Conservation (phyloP, 2,329 filamentous ascomycete species). For the Neofusicoccum kwambonambiense region DNA sequence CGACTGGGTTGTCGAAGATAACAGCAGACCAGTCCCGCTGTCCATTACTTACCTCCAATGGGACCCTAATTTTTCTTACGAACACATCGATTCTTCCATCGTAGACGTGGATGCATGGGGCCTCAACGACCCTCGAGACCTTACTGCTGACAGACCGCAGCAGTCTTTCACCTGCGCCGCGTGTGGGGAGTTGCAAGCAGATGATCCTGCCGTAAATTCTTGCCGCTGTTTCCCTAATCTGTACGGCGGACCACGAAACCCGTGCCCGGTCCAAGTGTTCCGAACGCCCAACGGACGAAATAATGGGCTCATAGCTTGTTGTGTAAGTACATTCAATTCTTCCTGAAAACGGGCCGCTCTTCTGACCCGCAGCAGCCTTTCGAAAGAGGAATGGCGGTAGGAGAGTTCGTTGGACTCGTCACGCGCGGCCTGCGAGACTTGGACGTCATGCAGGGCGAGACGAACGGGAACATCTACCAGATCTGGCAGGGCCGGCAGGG, state of each 20-base stretch:
- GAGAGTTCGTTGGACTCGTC: constrained; percentile 57
- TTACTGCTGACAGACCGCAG: constrained; percentile 25
- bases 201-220: constrained; percentile 48
- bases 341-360: no score
- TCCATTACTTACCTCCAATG: constrained; percentile 48
- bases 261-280: constrained; percentile 53
- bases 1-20: constrained; percentile 51
- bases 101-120: constrained; percentile 52
- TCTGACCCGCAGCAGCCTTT: constrained; percentile 36
- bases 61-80: constrained; percentile 49
- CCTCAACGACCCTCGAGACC: constrained; percentile 48
- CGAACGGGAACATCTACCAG: constrained; percentile 56
- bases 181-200: constrained; percentile 52
- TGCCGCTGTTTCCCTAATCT: constrained; percentile 56
- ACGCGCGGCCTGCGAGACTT: constrained; percentile 53
- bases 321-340: constrained; percentile 20
- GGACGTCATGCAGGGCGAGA: constrained; percentile 54
- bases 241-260: constrained; percentile 46
- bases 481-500: constrained; percentile 58
- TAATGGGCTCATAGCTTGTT: constrained; percentile 52
- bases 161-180: constrained; percentile 42
- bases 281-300: constrained; percentile 54
- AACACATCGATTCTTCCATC: constrained; percentile 51
- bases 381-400: constrained; percentile 53
- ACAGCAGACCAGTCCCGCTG: constrained; percentile 45